Percentiles rank a stretch among this genome's conserved stretches.
Evolutionary conservation across 2,329 filamentous ascomycete species (phyloP).

Genomic region (Phialophora verrucosa): DNA sequence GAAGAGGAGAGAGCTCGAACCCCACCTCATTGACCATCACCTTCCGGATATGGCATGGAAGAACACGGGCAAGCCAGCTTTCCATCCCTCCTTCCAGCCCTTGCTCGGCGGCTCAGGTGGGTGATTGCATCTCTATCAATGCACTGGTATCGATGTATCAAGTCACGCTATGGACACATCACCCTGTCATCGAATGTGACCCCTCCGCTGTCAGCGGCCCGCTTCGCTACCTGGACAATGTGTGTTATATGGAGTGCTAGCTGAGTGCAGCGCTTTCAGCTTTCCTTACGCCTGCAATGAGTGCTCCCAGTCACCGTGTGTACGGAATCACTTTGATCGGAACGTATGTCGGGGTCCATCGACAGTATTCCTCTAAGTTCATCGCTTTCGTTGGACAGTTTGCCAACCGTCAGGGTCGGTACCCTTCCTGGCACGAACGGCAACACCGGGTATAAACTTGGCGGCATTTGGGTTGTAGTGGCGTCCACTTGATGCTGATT

Average conservation of each 20-base stretch:
- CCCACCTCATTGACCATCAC: background rate
- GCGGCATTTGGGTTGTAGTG: slow-evolving; percentile 30
- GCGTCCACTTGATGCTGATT: slow-evolving; percentile 30
- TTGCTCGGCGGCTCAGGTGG: slow-evolving; percentile 3
- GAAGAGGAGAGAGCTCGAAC: background rate
- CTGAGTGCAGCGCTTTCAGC: background rate
- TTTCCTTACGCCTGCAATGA: background rate
- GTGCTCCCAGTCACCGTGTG: background rate
- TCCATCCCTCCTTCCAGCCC: background rate
- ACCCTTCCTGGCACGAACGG: slow-evolving; percentile 28
- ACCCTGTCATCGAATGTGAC: background rate
- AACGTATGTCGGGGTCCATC: background rate
- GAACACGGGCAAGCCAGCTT: background rate
- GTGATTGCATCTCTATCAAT: slow-evolving; percentile 7
- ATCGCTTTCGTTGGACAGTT: slow-evolving; percentile 34
- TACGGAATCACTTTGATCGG: background rate
- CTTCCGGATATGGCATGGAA: background rate
- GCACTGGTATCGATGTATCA: background rate
- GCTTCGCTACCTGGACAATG: background rate
- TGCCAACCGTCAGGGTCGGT: slow-evolving; percentile 36
- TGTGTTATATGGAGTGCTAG: background rate
- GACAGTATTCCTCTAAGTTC: background rate
- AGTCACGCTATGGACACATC: background rate
- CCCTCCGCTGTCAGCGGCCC: no score
- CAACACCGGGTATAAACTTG: slow-evolving; percentile 29